Evolutionary conservation across 176 grass and related monocot genomes (phyloP), one percentile per base, ranked within the genome.

Genomic region (Phragmites australis): DNA sequence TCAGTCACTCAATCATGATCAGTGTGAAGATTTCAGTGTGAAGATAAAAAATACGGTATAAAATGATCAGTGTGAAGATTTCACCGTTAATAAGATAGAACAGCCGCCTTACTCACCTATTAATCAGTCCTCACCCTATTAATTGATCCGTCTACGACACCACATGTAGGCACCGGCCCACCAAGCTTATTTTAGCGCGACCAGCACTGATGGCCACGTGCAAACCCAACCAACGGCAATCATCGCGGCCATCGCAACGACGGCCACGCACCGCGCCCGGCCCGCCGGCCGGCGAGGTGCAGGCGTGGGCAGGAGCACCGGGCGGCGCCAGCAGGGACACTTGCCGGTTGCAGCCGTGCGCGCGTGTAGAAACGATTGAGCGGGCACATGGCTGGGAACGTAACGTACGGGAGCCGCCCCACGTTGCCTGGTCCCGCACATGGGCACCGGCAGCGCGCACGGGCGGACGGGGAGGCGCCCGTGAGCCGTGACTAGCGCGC

Each of bases 381-480:
- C 75, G 43, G 42, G 43, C 75, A 77, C 42, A 64, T 77, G 75
- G 41, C 19, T 4, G 17, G 17, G 3, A 34, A 14, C 27, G 60
- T 17, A 7, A 15, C 16, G 30, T 37, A 37, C 3, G 34, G 25
- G 15, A 16, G 18, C 74, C 75, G 62, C 77, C 62, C 77, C 77
- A 79, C 62, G 48, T 68, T 80, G 62, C 30, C 8, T 44, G 63
- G 77, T 44, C 49, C 63, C 63, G 47, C 77, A 68, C 77, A 80
- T 80, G 77, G 45, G 76, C 45, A 39, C 27, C 43, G 44, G 58
- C 52, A 58, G 54, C n/a, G 40, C 21, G 30, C 49, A 54, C 70
- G 47, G 27, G 18, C 27, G 26, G 46, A 15, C 14, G 6, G 71
- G 1, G 26, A 6, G n/a, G n/a, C n/a, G n/a, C n/a, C n/a, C n/a